Base-by-base conservation (phyloP, 352 stramenopile species). In the Globisporangium cederbergense region DNA sequence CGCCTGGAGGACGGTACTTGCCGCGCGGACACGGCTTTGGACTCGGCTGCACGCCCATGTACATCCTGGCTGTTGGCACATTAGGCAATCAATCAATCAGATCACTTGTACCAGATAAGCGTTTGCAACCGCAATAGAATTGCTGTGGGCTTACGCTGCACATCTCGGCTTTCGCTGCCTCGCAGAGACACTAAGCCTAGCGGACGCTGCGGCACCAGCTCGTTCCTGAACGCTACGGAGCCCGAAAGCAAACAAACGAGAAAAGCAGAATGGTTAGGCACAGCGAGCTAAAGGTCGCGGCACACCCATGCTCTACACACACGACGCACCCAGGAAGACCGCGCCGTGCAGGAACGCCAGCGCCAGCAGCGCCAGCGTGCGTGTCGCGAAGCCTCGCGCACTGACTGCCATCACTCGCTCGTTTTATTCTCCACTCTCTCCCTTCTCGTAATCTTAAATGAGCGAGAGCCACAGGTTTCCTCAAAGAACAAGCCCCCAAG, bases 1-100 rank as follows among this genome's bases (percentile, higher is more conserved):
- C 74, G 1, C 73, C 76, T 25, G 72, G 68, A 1, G 71, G 70
- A 6, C 82, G 82, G 28, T 91, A 93, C 76, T 88, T 91, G 18
- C 84, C 84, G 58, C 74, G 61, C 10, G 84, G 84, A 51, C 84
- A 93, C 7, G 72, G 52, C 1, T 73, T 59, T 0, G 77, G 65
- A 25, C 56, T 67, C 1, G 79, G 78, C 50, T 90, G 83, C 9
- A 89, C 61, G n/a, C 83, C 79, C 50, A 75, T 64, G 55, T 83
- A 79, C 65, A 89, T 68, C 28, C 74, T 75, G 36, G 79, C 79
- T 89, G 20, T 56, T 56, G 14, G 14, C 28, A 58, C 13, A 58
- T 11, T 25, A n/a, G 38, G 4, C 28, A 13, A 58, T 22, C 3
- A 58, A 22, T 16, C 28, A 8, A n/a, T 46, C 14, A 43, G 20